Evolutionary conservation across 129 eudicot species (phyloP), one percentile per base, ranked within the genome.

Genomic region (Pseudognaphalium luteoalbum): DNA sequence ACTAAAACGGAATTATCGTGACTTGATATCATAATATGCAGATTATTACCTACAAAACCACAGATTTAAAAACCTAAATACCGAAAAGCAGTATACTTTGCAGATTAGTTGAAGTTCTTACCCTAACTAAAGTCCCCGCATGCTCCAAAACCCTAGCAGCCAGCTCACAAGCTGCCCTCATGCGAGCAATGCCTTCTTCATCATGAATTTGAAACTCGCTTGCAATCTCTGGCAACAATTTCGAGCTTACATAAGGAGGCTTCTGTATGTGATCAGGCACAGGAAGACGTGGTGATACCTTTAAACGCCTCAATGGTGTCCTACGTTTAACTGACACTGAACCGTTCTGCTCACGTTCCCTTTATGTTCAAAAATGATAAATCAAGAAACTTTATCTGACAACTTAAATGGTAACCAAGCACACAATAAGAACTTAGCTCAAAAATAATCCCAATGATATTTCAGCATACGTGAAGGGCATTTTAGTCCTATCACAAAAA

Each of bases 81-180:
- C 47, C 47, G 47, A 9, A 35, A 9, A 41, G 47, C 47, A 47
- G 54, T 47, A 7, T 19, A 19, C 22, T 6, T 57, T 57, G 28
- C 11, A 7, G 0, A 19, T 57, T 9, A 9, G 28, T 57, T 57
- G 29, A 64, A 66, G 70, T 64, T 86, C 97, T 87, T 84, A 95
- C 99, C 90, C 96, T 84, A 72, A 95, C 99, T 76, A 95, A 64
- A 11, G 96, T 95, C 57, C 99, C 99, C 5, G 97, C 99, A 83
- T 84, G 82, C 35, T 95, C 95, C 70, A 95, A 75, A 76, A 91
- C 99, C 61, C 88, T 81, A 72, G 99, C 99, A 74, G 99, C 99
- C 66, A 91, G 95, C 74, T 85, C 86, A 79, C 99, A 89, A 2
- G 99, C 99, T 81, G 88, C 94, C 88, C 97, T 87, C 99, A 95